Conservation (phyloP, 768 basidiomycete genomes). For the Russula sp. region DNA sequence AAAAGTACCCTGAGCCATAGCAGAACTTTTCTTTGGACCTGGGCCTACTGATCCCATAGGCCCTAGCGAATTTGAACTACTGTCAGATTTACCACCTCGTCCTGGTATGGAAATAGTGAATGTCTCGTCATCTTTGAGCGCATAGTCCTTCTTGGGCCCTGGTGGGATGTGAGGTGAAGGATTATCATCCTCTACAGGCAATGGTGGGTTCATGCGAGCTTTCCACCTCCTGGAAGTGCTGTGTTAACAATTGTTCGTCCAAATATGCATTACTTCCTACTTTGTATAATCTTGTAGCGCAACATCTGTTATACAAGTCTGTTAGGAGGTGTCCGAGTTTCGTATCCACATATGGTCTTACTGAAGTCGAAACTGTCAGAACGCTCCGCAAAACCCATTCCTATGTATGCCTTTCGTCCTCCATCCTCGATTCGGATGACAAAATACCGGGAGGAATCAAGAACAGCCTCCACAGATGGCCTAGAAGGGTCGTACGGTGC, state of each 20-base stretch:
- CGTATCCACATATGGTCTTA: constrained; percentile 34
- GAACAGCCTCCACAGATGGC: constrained; percentile 88
- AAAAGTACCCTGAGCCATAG: constrained; percentile 35
- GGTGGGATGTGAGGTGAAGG: constrained; percentile 63
- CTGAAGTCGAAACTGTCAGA: constrained; percentile 91
- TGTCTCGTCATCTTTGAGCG: constrained; percentile 90
- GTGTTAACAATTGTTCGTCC: background rate
- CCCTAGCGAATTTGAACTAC: constrained; percentile 30
- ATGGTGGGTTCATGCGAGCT: constrained; percentile 14
- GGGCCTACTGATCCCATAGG: constrained; percentile 7
- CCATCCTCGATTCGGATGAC: constrained; percentile 85
- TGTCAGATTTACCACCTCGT: constrained; percentile 37
- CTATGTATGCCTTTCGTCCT: constrained; percentile 86
- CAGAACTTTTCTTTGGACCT: constrained; percentile 12
- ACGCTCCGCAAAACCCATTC: constrained; percentile 86
- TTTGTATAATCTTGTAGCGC: constrained; percentile 83
- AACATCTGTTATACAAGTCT: constrained; percentile 45
- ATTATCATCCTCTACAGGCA: constrained; percentile 45
- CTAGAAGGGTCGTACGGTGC: constrained; percentile 72
- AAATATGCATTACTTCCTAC: constrained; percentile 31
- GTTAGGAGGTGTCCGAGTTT: constrained; percentile 5
- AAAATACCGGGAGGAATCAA: constrained; percentile 94
- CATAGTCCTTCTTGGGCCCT: constrained; percentile 90
- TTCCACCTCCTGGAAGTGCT: constrained; percentile 5
- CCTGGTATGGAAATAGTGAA: constrained; percentile 90